A percentile compares a stretch with the other conserved stretches of the same genome.
phyloP scores from a whole-genome alignment of 441 rosid genomes.

The Macaranga tanarius region DNA sequence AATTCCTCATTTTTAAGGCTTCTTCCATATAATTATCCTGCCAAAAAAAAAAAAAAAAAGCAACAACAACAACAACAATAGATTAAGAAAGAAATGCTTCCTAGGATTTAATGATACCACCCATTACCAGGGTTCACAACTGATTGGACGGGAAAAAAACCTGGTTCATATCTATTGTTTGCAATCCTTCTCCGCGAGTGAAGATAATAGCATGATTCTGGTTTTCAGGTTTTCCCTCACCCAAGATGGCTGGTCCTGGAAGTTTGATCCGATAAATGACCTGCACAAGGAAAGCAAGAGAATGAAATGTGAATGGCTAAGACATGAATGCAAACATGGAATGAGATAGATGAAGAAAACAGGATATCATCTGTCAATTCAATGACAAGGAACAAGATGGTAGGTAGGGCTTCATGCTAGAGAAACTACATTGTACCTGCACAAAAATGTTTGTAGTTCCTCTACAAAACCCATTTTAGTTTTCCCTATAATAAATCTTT shows the following conservation, averaged over 20 bases:
- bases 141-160: slow-evolving; percentile 25
- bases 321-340: neutral
- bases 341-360: neutral
- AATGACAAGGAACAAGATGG: neutral
- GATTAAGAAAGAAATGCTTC: slow-evolving; percentile 1
- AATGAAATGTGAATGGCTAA: neutral
- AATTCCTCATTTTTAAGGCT: slow-evolving; percentile 97
- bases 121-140: neutral
- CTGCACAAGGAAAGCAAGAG: slow-evolving; percentile 35
- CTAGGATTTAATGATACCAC: neutral
- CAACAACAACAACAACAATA: too few species aligned
- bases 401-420: neutral
- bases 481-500: neutral
- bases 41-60: slow-evolving; percentile 14
- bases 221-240: slow-evolving; percentile 99
- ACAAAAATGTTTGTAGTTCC: too few species aligned
- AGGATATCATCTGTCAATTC: neutral
- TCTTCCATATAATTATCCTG: slow-evolving; percentile 99
- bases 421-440: neutral
- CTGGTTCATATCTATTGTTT: slow-evolving; percentile 99
- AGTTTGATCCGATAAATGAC: slow-evolving; percentile 92
- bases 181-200: slow-evolving; percentile 99
- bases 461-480: neutral
- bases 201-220: slow-evolving; percentile 99
- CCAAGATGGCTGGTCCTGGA: slow-evolving; percentile 98